Base-by-base conservation (phyloP, 306 rosid genomes). In the Trifolium repens region DNA sequence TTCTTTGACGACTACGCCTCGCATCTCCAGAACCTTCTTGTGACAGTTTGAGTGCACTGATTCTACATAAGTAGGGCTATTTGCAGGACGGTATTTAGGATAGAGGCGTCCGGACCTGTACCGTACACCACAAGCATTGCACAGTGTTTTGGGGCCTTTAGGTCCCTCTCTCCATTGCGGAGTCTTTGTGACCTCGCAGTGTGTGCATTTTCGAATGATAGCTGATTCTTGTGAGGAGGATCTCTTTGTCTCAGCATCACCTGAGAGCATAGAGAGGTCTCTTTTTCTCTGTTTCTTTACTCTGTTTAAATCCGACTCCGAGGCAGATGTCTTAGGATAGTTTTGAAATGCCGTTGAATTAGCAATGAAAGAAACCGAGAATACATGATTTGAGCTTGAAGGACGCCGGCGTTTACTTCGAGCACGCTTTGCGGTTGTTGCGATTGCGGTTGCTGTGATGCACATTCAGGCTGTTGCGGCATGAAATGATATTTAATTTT, bases 91-190 rank as follows among this genome's bases (percentile, higher is more conserved):
- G 81, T 92, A 92, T 83, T 92, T 96, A 0, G 97, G 97, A 55
- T 75, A 88, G 71, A 92, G 91, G 65, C 94, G 94, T 19, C 97
- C 97, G 0, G 94, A 87, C 86, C 97, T 84, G 78, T 81, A 90
- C n/a, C 96, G 92, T 66, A 92, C 97, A 3, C 97, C 97, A 17
- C 97, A 92, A 12, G 97, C 97, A 76, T 92, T 92, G 86, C 97
- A 92, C 0, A 92, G 86, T 7, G 97, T 92, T 78, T 92, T 92
- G 1, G 97, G 97, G 9, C 97, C 97, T 72, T 83, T 79, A 7
- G 97, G 96, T 3, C 97, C 97, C 81, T 92, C 97, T 72, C 97
- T 81, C 97, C 97, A 92, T 57, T 90, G 97, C 5, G 97, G 97
- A 46, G 97, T 92, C 71, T 82, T 86, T 12, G 90, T 87, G 71